Evolutionary conservation across 75 land plant genomes (phyloP).

Genomic region (Selaginella tamariscina): DNA sequence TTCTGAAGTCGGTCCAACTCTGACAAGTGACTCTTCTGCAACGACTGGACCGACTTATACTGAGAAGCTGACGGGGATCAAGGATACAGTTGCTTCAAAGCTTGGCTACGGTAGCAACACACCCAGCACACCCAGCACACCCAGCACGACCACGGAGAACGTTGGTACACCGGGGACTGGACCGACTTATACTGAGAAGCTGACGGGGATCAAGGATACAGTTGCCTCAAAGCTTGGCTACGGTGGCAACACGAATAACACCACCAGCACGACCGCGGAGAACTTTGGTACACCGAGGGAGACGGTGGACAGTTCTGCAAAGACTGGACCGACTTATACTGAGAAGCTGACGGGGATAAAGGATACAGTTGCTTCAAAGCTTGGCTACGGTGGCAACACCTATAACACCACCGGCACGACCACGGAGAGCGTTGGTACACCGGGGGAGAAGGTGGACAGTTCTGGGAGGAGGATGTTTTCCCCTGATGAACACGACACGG

Average conservation of each 20-base stretch:
- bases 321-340: background rate
- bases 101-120: conserved; percentile 4
- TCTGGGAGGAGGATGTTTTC: background rate
- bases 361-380: conserved; percentile 13
- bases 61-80: background rate
- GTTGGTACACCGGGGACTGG: background rate
- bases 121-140: too few relatives aligned
- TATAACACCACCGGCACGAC: background rate
- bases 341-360: background rate
- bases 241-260: background rate
- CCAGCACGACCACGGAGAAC: background rate
- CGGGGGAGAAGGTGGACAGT: background rate
- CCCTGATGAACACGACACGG: conserved; percentile 14
- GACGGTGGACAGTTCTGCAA: background rate
- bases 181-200: background rate
- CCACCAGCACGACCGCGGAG: background rate
- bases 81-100: background rate
- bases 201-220: background rate
- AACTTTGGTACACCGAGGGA: too few relatives aligned
- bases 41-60: background rate
- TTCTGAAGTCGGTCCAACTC: too few relatives aligned
- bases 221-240: conserved; percentile 11
- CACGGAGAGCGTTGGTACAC: background rate
- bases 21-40: background rate
- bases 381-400: background rate